Conservation (phyloP, 495 filamentous ascomycete species). For the Penicillium taxi region DNA sequence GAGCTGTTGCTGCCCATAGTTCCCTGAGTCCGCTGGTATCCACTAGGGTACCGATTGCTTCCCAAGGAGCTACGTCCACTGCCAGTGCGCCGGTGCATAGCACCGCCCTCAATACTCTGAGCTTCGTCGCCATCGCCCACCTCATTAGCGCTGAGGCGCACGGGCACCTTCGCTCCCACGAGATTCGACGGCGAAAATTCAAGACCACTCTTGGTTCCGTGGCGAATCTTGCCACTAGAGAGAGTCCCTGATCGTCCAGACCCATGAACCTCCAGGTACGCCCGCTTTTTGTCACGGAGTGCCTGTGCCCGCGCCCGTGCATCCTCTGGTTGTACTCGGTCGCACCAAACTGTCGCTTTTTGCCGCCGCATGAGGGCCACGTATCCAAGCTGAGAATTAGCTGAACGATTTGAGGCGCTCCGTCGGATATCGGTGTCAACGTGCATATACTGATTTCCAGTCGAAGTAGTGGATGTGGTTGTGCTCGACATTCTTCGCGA, state of each 20-base stretch:
- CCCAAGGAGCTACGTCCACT: slow-evolving; percentile 73
- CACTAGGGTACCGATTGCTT: slow-evolving; percentile 54
- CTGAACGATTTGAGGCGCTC: slow-evolving; percentile 60
- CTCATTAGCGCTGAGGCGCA: slow-evolving; percentile 87
- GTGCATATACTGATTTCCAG: slow-evolving; percentile 35
- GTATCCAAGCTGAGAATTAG: slow-evolving; percentile 60
- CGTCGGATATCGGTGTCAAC: slow-evolving; percentile 60
- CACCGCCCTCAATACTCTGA: slow-evolving; percentile 40
- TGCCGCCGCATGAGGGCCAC: slow-evolving; percentile 91
- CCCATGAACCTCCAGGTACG: slow-evolving; percentile 70
- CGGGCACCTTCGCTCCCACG: slow-evolving; percentile 71
- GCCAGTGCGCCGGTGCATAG: slow-evolving; percentile 64
- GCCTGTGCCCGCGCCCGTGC: slow-evolving; percentile 72
- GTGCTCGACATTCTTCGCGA: slow-evolving; percentile 63
- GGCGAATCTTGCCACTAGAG: slow-evolving; percentile 70
- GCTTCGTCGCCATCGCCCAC: slow-evolving; percentile 76
- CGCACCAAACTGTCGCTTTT: slow-evolving; percentile 98
- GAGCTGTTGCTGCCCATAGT: slow-evolving; percentile 64
- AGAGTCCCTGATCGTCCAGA: slow-evolving; percentile 48
- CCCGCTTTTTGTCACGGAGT: slow-evolving; percentile 72
- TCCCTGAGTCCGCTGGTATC: slow-evolving; percentile 45
- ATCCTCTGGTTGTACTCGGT: slow-evolving; percentile 88
- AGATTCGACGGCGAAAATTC: slow-evolving; percentile 69
- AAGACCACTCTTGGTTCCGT: slow-evolving; percentile 61
- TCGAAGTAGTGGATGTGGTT: slow-evolving; percentile 58